Evolutionary conservation across 176 grass and related monocot genomes (phyloP).

Genomic region (Oryza longistaminata): DNA sequence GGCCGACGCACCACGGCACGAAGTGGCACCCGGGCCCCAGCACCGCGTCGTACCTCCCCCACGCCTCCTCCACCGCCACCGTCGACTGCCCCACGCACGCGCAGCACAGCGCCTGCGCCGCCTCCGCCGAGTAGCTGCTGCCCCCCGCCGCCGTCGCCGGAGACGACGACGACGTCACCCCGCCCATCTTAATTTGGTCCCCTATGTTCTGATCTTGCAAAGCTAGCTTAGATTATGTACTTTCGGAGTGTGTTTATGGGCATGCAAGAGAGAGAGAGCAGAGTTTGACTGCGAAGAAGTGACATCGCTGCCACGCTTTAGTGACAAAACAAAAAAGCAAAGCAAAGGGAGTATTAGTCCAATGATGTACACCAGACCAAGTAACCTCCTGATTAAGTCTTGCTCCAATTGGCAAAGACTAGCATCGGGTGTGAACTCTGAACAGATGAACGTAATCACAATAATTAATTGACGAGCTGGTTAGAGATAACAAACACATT

Average conservation of each 20-base stretch:
- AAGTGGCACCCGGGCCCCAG: constrained; percentile 56
- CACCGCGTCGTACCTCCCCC: constrained; percentile 51
- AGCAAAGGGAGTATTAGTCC: too few relatives aligned
- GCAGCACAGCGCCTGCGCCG: neutral
- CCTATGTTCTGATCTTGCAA: too few relatives aligned
- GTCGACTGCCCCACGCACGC: constrained; percentile 46
- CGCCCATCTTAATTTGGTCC: neutral
- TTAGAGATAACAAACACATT: neutral
- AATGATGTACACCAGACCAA: neutral
- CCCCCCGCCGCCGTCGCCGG: neutral
- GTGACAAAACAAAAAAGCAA: neutral
- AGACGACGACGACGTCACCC: neutral
- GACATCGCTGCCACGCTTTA: neutral
- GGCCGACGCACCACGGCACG: constrained; percentile 40
- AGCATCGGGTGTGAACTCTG: neutral
- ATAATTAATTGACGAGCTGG: too few relatives aligned
- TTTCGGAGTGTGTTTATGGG: neutral
- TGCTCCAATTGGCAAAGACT: neutral
- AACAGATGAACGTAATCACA: neutral
- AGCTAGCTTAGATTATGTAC: neutral
- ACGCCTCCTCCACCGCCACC: constrained; percentile 42
- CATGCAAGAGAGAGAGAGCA: neutral
- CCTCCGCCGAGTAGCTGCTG: neutral
- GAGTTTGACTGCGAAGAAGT: neutral
- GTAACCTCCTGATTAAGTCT: neutral